phyloP scores from a whole-genome alignment of 768 basidiomycete genomes.

The Hysterangium stoloniferum region DNA sequence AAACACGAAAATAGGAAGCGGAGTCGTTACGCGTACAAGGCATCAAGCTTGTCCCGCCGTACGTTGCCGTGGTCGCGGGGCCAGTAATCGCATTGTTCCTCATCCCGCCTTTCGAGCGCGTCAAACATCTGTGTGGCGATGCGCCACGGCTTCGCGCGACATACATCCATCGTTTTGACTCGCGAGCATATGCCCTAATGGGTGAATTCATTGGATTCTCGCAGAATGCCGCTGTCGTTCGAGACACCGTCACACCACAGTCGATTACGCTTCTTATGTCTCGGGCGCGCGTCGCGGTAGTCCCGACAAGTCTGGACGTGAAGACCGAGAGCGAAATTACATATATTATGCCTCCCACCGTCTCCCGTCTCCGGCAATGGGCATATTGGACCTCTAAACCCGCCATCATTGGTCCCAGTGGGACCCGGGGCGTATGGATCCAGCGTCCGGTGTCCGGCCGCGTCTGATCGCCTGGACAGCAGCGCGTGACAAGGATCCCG shows the following conservation, averaged over 20 bases:
- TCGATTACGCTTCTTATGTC: conserved; percentile 7
- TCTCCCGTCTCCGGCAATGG: conserved; percentile 9
- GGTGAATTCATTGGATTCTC: conserved; percentile 7
- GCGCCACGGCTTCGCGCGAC: conserved; percentile 1
- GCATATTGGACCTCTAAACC: conserved; percentile 7
- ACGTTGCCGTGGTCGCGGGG: conserved; percentile 8
- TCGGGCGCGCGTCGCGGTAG: conserved; percentile 3
- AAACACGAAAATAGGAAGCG: background rate
- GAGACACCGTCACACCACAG: background rate
- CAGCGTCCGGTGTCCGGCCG: conserved; percentile 3
- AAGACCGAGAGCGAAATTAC: background rate
- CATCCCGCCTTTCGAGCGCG: conserved; percentile 6
- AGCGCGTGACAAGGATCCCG: background rate
- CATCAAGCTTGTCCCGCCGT: conserved; percentile 9
- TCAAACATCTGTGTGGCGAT: conserved; percentile 8
- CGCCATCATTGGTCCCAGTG: conserved; percentile 5
- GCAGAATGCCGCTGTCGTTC: background rate
- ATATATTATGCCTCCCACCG: conserved; percentile 5
- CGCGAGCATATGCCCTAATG: conserved; percentile 5
- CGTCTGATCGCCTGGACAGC: conserved; percentile 11
- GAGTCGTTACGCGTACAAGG: conserved; percentile 10
- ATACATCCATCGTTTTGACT: conserved; percentile 8
- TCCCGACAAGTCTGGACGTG: background rate
- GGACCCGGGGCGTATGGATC: conserved; percentile 11
- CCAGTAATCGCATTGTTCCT: conserved; percentile 8